Percentiles rank a stretch among this genome's conserved stretches.
These are phyloP conservation scores for Fusarium nelsonii DNA, from an alignment of 2,329 filamentous ascomycete species.

Conservation along the genomic window DNA sequence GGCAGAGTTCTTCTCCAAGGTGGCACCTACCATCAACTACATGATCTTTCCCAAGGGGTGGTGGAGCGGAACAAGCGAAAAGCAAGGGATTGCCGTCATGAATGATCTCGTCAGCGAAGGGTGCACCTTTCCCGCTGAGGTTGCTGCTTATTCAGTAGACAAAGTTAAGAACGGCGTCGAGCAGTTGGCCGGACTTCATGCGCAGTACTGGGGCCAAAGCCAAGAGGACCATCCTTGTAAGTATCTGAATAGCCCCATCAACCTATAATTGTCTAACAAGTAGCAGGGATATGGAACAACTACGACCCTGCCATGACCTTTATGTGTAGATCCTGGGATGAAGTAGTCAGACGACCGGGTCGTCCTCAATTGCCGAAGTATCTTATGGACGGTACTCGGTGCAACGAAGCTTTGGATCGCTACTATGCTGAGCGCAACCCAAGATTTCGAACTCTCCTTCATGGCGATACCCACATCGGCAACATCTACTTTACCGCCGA, in stretches of 20 bases:
- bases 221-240: slow-evolving; percentile 49
- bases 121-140: slow-evolving; percentile 53
- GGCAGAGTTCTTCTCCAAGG: slow-evolving; percentile 53
- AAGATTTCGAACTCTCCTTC: slow-evolving; percentile 56
- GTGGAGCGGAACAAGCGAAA: slow-evolving; percentile 53
- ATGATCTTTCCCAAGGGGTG: slow-evolving; percentile 53
- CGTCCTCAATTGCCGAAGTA: slow-evolving; percentile 54
- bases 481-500: slow-evolving; percentile 58
- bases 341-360: slow-evolving; percentile 48
- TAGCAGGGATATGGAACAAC: slow-evolving; percentile 51
- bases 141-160: slow-evolving; percentile 49
- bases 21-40: slow-evolving; percentile 50
- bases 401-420: slow-evolving; percentile 53
- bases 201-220: slow-evolving; percentile 51
- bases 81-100: slow-evolving; percentile 57
- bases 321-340: slow-evolving; percentile 49
- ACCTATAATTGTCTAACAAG: background rate
- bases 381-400: slow-evolving; percentile 53
- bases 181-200: slow-evolving; percentile 57
- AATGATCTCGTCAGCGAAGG: slow-evolving; percentile 50
- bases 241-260: background rate
- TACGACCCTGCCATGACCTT: slow-evolving; percentile 55
- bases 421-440: slow-evolving; percentile 55
- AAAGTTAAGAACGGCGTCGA: slow-evolving; percentile 53
- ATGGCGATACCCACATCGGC: slow-evolving; percentile 59